Base-by-base conservation (phyloP, 768 basidiomycete species). In the Pleurotus djamor region DNA sequence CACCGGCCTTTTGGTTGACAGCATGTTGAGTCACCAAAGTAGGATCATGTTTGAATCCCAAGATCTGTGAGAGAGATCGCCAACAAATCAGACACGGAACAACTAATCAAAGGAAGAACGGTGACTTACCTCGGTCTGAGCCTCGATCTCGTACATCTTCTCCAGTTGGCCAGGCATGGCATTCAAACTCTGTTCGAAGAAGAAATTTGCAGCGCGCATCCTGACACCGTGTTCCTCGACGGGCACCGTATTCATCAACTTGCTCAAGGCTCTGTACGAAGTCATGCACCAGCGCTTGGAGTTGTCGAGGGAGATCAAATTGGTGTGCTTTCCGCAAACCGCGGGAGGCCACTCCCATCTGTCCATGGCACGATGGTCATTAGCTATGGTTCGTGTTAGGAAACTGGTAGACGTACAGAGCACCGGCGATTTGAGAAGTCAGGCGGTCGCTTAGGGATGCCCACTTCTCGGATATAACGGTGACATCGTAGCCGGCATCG, bases 271-370 rank as follows among this genome's bases (percentile, higher is more conserved):
- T 44, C 70, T 71, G 63, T 76, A 76, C 6, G 71, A 67, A 8
- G 68, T 69, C 71, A 75, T 69, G 61, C 69, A 71, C 75, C 74
- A 76, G 28, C 64, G 54, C 47, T 74, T 73, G 12, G 75, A 72
- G 48, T 71, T 68, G 10, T 59, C 61, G 9, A 75, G 65, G 5
- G 73, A 76, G 56, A 69, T 67, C n/a, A 63, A 59, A 64, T 74
- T 72, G 3, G 72, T 73, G 63, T 76, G 74, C 45, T 70, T 65
- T 44, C 75, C 75, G 59, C 75, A 75, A 16, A 76, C 75, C 2
- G 75, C 75, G 13, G 75, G 74, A 0, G 74, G 74, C 61, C 68
- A 75, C 58, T 76, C 75, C 75, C 75, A 75, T 16, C 71, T 70
- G 12, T 51, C 41, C 2, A 9, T 10, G 9, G n/a, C 41, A 43